phyloP scores from a whole-genome alignment of 2,329 filamentous ascomycete species.

The Stemphylium vesicarium region DNA sequence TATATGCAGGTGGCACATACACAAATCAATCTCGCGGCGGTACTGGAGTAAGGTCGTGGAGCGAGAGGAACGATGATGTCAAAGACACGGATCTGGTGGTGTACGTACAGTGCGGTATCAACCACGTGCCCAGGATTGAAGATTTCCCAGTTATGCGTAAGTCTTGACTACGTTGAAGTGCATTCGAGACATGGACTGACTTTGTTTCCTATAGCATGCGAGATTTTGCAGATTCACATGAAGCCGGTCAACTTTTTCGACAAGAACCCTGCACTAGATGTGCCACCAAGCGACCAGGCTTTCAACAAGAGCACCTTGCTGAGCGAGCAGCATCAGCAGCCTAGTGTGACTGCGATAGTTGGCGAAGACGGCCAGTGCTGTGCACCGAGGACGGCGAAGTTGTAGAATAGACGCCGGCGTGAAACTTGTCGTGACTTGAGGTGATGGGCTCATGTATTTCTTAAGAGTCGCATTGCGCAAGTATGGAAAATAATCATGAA shows the following conservation, averaged over 20 bases:
- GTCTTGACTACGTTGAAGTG: too few species aligned
- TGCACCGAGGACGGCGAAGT: slow-evolving; percentile 34
- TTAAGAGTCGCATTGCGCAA: too few species aligned
- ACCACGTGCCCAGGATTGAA: slow-evolving; percentile 62
- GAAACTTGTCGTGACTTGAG: not conserved
- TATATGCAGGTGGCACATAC: slow-evolving; percentile 66
- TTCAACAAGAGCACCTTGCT: slow-evolving; percentile 53
- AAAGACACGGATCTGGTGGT: slow-evolving; percentile 64
- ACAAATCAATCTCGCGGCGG: slow-evolving; percentile 65
- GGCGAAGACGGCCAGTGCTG: slow-evolving; percentile 50
- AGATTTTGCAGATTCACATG: slow-evolving; percentile 63
- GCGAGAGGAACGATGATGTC: slow-evolving; percentile 59
- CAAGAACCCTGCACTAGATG: slow-evolving; percentile 65
- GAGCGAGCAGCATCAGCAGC: slow-evolving; percentile 48
- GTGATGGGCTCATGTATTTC: not conserved
- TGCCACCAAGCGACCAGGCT: slow-evolving; percentile 59
- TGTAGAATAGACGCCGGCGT: not conserved
- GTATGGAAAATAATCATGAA: too few species aligned
- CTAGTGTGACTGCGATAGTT: slow-evolving; percentile 44
- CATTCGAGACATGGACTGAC: too few species aligned
- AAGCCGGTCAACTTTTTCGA: slow-evolving; percentile 66
- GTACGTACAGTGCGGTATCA: slow-evolving; percentile 65
- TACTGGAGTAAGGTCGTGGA: slow-evolving; percentile 57
- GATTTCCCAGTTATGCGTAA: slow-evolving; percentile 33
- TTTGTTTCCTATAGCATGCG: slow-evolving; percentile 45